Evolutionary conservation across 441 rosid species (phyloP), one percentile per base, ranked within the genome.

Genomic region (Pelargonium citronellum): DNA sequence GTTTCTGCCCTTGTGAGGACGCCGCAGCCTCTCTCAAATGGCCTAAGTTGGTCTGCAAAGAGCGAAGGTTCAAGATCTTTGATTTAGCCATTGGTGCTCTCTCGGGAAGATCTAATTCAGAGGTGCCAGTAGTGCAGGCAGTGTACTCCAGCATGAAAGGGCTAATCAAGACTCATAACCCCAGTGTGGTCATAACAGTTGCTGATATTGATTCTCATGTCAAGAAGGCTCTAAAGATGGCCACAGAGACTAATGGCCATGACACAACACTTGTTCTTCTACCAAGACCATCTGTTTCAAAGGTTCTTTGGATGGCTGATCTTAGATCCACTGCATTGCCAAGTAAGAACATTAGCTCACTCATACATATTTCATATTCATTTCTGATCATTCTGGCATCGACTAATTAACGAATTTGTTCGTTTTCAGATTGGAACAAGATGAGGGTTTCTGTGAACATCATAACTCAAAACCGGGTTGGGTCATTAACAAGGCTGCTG

Each of bases 261-360:
- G 86, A 67, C 39, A 89, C 91, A 16, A 43, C 90, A 0, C 58
- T 91, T 62, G 84, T 95, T 71, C 85, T 85, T 72, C 79, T 91
- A 46, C 99, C 97, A 0, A 84, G 86, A 77, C 80, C 83, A 67
- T 87, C 96, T 27, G 80, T 95, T 66, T 65, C 92, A 1, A 91
- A 90, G 81, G 94, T 87, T 82, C 86, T 95, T 5, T 95, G 99
- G 99, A 95, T 91, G 99, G 90, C 99, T 75, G 96, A 91, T 82
- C 85, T 95, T n/a, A 87, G 96, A 84, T 78, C 99, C 74, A 87
- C 97, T 34, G 91, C 99, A 73, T 77, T 94, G 82, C 94, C 99
- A 74, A 83, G 99, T 94, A 90, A 87, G 92, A 2, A 2, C 2
- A 13, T 43, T 5, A n/a, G 60, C 5, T 12, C 58, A 8, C 53